These are phyloP conservation scores for Apiotrichum sp. DNA, from an alignment of 1,284 basidiomycete species.

Conservation along the genomic window DNA sequence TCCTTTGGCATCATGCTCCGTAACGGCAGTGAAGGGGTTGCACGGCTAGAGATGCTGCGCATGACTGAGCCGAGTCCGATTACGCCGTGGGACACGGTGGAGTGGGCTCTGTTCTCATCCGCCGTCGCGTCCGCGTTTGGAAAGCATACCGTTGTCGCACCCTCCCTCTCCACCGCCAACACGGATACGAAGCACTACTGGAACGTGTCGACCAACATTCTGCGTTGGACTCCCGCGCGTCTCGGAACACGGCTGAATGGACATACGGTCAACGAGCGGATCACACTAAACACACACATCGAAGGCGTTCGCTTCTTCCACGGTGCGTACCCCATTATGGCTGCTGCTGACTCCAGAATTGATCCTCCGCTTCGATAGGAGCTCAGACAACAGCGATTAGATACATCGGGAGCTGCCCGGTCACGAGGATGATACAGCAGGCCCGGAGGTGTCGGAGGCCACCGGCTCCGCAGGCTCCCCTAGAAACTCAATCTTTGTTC, in stretches of 20 bases:
- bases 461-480: too few relatives aligned
- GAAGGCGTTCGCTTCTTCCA: conserved; percentile 14
- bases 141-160: conserved; percentile 47
- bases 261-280: conserved; percentile 13
- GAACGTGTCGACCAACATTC: conserved; percentile 29
- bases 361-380: not conserved
- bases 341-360: not conserved
- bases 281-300: conserved; percentile 9
- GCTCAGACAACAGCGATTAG: too few relatives aligned
- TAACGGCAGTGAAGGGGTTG: conserved; percentile 9
- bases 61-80: conserved; percentile 50
- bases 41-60: not conserved
- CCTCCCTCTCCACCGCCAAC: conserved; percentile 49
- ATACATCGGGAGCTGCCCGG: too few relatives aligned
- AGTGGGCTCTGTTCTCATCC: conserved; percentile 47
- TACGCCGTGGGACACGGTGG: conserved; percentile 40
- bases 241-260: conserved; percentile 6
- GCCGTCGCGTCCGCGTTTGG: conserved; percentile 47
- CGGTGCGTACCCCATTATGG: not conserved
- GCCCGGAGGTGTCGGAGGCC: too few relatives aligned
- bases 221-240: conserved; percentile 12
- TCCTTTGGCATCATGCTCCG: conserved; percentile 4
- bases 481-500: too few relatives aligned
- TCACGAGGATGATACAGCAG: too few relatives aligned
- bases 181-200: conserved; percentile 49